Percentiles rank a stretch among this genome's conserved stretches.
Conservation (phyloP, 2,329 filamentous ascomycete species). For the Paraphoma chrysanthemicola region DNA sequence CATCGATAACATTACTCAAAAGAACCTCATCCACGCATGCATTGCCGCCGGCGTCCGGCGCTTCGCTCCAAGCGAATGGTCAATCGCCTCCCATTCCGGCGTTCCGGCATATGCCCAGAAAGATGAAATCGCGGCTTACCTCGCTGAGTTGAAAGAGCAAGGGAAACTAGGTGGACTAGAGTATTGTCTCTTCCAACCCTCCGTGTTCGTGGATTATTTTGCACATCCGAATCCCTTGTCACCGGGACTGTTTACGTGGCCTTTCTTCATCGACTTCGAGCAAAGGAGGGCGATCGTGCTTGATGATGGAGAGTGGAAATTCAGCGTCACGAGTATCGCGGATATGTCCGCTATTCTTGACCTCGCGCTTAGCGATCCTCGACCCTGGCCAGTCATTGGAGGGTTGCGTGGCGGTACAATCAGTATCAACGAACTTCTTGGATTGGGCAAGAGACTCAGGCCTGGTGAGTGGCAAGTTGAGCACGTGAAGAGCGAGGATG, state of each 20-base stretch:
- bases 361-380: constrained; percentile 30
- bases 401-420: constrained; percentile 35
- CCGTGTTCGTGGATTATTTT: constrained; percentile 63
- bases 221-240: constrained; percentile 58
- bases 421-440: constrained; percentile 34
- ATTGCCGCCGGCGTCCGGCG: constrained; percentile 36
- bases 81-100: constrained; percentile 34
- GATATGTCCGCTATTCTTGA: constrained; percentile 35
- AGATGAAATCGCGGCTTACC: constrained; percentile 57
- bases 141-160: constrained; percentile 55
- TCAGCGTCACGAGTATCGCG: constrained; percentile 34
- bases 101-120: constrained; percentile 62
- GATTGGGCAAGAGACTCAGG: constrained; percentile 36
- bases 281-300: constrained; percentile 36
- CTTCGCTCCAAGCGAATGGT: constrained; percentile 44
- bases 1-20: constrained; percentile 28
- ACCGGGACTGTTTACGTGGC: constrained; percentile 51
- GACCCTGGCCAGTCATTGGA: constrained; percentile 35
- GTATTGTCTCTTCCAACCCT: constrained; percentile 64
- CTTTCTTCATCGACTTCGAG: constrained; percentile 42
- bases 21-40: constrained; percentile 42
- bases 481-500: constrained; percentile 56
- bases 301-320: constrained; percentile 31
- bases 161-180: constrained; percentile 61
- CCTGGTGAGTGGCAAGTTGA: constrained; percentile 50